Base-by-base conservation (phyloP, 768 basidiomycete genomes). In the Auriscalpium vulgare region DNA sequence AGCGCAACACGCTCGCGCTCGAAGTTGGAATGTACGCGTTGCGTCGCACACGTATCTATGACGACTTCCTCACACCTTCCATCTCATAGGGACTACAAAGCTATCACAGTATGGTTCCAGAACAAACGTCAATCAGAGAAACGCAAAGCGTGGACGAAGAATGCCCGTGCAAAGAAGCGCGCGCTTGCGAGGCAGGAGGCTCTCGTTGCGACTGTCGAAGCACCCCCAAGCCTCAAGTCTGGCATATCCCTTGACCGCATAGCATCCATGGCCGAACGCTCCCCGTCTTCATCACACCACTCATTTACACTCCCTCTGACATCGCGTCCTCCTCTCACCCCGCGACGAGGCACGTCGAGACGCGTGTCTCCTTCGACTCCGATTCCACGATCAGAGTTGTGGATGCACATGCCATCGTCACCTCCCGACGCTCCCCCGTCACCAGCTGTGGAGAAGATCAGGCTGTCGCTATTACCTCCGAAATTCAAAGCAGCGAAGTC, bases 401-500 rank as follows among this genome's bases (percentile, higher is more conserved):
- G 67, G 69, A 65, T 67, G 34, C 66, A 66, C 55, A 83, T 86
- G 76, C 82, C 80, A 49, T 84, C 82, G 1, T 85, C 83, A 0
- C 87, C 87, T 2, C 70, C 81, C 37, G 74, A 74, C 2, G 72
- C 77, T 8, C 78, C 80, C 4, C 74, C 75, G 40, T 82, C 81
- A 57, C 83, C 84, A 0, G 68, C 66, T 14, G 69, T 73, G 2
- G 69, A 72, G 55, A 77, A 77, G 46, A 77, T 73, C 51, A 71
- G 79, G 59, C 54, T 66, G 7, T 56, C 66, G 4, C 76, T 77
- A 23, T 77, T 78, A 51, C 76, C 74, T 19, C 72, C 75, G 43
- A 71, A 74, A 10, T 54, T 68, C 37, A 76, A 77, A 61, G 71
- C 71, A 17, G 74, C 77, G 21, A 76, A 75, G 35, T 84, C 85